Conservation (phyloP, 2,329 filamentous ascomycete species). For the Tolypocladium sp. region DNA sequence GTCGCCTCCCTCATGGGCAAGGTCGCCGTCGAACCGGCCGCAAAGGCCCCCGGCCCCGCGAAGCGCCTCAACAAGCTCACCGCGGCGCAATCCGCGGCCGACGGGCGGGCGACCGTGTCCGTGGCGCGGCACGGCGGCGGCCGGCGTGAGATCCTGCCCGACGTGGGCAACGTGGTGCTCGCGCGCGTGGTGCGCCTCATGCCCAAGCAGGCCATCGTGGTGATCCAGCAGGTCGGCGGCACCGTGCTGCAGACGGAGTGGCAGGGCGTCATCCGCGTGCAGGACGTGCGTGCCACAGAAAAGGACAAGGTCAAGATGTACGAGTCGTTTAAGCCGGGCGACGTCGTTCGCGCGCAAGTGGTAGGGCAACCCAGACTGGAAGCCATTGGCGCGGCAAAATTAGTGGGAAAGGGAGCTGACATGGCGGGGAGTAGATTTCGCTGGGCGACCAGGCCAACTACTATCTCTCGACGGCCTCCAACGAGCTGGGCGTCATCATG, state of each 20-base stretch:
- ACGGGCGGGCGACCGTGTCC: constrained; percentile 43
- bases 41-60: constrained; percentile 37
- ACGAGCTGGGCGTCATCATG: constrained; percentile 90
- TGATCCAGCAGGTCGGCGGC: constrained; percentile 74
- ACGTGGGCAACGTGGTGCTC: constrained; percentile 72
- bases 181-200: constrained; percentile 79
- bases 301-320: constrained; percentile 90
- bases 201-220: constrained; percentile 74
- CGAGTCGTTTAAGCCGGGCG: constrained; percentile 85
- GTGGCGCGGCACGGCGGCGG: constrained; percentile 35
- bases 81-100: constrained; percentile 24
- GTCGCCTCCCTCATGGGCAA: constrained; percentile 76
- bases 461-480: constrained; percentile 85
- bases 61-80: constrained; percentile 53
- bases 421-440: constrained; percentile 50
- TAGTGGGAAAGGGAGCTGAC: not conserved
- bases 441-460: constrained; percentile 92
- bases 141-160: constrained; percentile 67
- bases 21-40: constrained; percentile 45
- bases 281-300: constrained; percentile 91
- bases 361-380: constrained; percentile 27
- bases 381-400: not conserved
- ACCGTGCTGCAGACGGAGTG: constrained; percentile 69
- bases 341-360: constrained; percentile 81
- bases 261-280: constrained; percentile 74